Evolutionary conservation across 2,329 filamentous ascomycete species (phyloP).

Genomic region (Xylaria sp.): DNA sequence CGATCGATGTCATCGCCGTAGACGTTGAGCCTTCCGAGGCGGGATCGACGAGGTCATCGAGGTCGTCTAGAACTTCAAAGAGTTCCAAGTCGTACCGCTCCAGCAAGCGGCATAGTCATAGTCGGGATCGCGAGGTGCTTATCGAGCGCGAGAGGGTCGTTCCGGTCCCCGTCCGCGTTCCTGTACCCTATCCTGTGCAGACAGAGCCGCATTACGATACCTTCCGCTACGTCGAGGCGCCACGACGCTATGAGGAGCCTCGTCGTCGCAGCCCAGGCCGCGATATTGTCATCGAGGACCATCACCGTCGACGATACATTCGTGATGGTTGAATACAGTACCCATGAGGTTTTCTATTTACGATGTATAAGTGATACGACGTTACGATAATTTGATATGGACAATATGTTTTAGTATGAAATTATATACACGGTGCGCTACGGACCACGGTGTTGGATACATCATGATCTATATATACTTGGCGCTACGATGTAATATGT

Average conservation of each 20-base stretch:
- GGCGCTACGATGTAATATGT: conserved; percentile 16
- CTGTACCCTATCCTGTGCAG: conserved; percentile 56
- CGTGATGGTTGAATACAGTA: conserved; percentile 37
- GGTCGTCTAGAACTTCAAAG: conserved; percentile 45
- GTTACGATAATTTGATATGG: conserved; percentile 10
- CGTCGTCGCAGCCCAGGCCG: conserved; percentile 48
- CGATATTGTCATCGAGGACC: conserved; percentile 50
- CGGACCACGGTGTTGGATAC: conserved; percentile 13
- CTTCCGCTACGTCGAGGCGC: conserved; percentile 64
- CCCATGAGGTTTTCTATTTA: background rate
- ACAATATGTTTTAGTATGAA: conserved; percentile 3
- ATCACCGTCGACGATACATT: conserved; percentile 46
- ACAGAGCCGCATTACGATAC: conserved; percentile 59
- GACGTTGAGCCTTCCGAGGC: conserved; percentile 53
- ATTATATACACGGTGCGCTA: conserved; percentile 16
- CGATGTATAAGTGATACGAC: conserved; percentile 6
- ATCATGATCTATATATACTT: background rate
- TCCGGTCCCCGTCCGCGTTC: conserved; percentile 55
- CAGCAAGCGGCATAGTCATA: conserved; percentile 39
- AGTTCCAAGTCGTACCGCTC: conserved; percentile 45
- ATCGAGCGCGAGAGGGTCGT: conserved; percentile 63
- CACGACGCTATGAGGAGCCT: conserved; percentile 53
- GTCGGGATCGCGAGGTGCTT: conserved; percentile 58
- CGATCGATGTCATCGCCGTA: conserved; percentile 57
- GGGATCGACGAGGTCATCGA: conserved; percentile 16